These are phyloP conservation scores for Clohesyomyces aquaticus DNA, from an alignment of 495 filamentous ascomycete species.

Conservation along the genomic window DNA sequence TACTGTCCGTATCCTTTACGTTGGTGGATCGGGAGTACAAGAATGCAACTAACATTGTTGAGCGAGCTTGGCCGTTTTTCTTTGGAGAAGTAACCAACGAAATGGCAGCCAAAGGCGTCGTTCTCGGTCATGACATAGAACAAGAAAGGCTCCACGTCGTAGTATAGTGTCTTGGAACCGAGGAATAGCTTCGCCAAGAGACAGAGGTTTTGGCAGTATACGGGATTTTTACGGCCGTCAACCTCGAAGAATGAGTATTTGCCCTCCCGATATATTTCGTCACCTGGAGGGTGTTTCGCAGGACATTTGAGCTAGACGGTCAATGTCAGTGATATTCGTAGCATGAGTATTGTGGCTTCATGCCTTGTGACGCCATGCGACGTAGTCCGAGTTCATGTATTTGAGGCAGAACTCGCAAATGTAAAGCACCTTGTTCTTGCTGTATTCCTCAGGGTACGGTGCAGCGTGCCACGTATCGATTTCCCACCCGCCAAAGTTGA, in stretches of 20 bases:
- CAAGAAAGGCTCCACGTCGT: conserved; percentile 96
- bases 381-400: conserved; percentile 98
- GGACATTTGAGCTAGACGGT: conserved; percentile 78
- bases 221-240: conserved; percentile 92
- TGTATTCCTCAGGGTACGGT: conserved; percentile 98
- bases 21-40: conserved; percentile 93
- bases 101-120: conserved; percentile 91
- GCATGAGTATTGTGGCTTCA: not conserved
- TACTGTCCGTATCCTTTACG: conserved; percentile 96
- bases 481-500: conserved; percentile 95
- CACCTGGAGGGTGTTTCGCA: conserved; percentile 92
- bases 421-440: conserved; percentile 88
- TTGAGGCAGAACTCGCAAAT: conserved; percentile 99
- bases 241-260: conserved; percentile 96
- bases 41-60: conserved; percentile 97
- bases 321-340: conserved; percentile 13
- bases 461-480: conserved; percentile 99
- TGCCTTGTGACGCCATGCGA: conserved; percentile 95
- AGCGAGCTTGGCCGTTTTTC: conserved; percentile 94
- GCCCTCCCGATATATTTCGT: conserved; percentile 95
- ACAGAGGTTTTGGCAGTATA: conserved; percentile 97
- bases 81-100: conserved; percentile 99
- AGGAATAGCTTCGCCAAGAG: conserved; percentile 94
- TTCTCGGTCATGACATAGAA: conserved; percentile 99
- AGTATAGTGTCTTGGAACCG: conserved; percentile 96